A percentile compares a stretch with the other conserved stretches of the same genome.
phyloP scores from a whole-genome alignment of 2,329 filamentous ascomycete species.

The Coniochaeta pulveracea region DNA sequence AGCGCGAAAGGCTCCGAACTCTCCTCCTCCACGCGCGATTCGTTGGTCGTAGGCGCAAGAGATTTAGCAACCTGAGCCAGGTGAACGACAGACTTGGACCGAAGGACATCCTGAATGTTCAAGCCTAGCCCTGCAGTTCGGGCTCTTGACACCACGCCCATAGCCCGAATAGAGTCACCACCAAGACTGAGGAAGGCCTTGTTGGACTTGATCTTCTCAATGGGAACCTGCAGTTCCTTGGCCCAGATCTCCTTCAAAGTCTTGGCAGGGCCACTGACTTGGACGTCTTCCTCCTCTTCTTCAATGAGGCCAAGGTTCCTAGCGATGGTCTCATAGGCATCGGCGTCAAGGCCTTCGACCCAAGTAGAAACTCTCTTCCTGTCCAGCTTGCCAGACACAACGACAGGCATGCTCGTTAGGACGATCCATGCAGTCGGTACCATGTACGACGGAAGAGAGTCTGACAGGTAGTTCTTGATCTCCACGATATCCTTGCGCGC shows the following conservation, averaged over 20 bases:
- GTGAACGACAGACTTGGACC: conserved; percentile 11
- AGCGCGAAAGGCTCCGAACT: conserved; percentile 8
- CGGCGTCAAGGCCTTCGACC: conserved; percentile 9
- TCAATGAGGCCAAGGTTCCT: conserved; percentile 7
- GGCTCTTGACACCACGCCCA: conserved; percentile 14
- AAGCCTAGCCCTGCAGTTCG: conserved; percentile 11
- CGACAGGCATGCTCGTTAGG: conserved; percentile 10
- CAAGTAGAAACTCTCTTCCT: conserved; percentile 8
- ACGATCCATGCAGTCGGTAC: conserved; percentile 12
- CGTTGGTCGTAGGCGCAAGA: background rate
- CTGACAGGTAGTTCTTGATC: conserved; percentile 7
- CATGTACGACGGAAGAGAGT: conserved; percentile 13
- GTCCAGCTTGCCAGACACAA: conserved; percentile 12
- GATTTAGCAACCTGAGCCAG: conserved; percentile 11
- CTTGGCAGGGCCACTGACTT: conserved; percentile 7
- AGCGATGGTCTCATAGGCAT: conserved; percentile 9
- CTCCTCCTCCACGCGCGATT: conserved; percentile 2
- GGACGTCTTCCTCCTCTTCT: conserved; percentile 5
- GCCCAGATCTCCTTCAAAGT: conserved; percentile 12
- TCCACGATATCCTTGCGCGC: conserved; percentile 7
- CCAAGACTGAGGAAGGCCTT: conserved; percentile 11
- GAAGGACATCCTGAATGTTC: conserved; percentile 12
- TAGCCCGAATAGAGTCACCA: conserved; percentile 14
- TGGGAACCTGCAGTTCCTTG: conserved; percentile 8
- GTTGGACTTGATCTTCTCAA: conserved; percentile 10